Conservation (phyloP, 345 rosid species). For the Rhizophora mangle region DNA sequence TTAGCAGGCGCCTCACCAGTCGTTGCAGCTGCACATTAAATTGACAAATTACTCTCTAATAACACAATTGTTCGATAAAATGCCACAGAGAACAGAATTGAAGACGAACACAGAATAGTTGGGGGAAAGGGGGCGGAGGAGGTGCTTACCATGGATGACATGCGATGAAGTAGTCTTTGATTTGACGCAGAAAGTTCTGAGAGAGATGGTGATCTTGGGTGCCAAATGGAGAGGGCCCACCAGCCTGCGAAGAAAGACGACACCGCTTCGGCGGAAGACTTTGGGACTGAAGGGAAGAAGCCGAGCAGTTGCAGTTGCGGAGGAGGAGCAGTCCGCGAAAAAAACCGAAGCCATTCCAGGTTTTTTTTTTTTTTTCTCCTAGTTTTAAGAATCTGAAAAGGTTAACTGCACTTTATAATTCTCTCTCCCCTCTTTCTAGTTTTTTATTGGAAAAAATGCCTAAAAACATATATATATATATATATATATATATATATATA, state of each 20-base stretch:
- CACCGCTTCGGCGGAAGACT: not conserved
- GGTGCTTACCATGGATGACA: too few relatives aligned
- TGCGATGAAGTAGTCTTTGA: too few relatives aligned
- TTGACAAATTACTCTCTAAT: not conserved
- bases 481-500: too few relatives aligned
- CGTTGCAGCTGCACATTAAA: constrained; percentile 26
- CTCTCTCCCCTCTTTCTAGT: too few relatives aligned
- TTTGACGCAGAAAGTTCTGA: too few relatives aligned
- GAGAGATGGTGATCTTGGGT: too few relatives aligned
- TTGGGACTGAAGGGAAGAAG: constrained; percentile 33
- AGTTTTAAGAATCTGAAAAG: too few relatives aligned
- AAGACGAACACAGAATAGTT: not conserved
- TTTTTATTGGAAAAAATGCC: too few relatives aligned
- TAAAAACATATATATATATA: too few relatives aligned
- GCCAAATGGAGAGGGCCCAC: constrained; percentile 19
- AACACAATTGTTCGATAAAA: constrained; percentile 10
- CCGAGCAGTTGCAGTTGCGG: constrained; percentile 19
- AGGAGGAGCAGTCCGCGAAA: constrained; percentile 46
- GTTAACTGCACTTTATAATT: too few relatives aligned
- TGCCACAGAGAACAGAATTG: constrained; percentile 1
- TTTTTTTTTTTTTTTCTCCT: not conserved
- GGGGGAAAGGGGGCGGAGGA: not conserved
- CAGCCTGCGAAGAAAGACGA: constrained; percentile 24
- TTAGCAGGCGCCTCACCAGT: constrained; percentile 39
- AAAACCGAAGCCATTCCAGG: constrained; percentile 25